Evolutionary conservation across 192 early-diverging fungal species (phyloP).

Genomic region (Coemansia sp.): DNA sequence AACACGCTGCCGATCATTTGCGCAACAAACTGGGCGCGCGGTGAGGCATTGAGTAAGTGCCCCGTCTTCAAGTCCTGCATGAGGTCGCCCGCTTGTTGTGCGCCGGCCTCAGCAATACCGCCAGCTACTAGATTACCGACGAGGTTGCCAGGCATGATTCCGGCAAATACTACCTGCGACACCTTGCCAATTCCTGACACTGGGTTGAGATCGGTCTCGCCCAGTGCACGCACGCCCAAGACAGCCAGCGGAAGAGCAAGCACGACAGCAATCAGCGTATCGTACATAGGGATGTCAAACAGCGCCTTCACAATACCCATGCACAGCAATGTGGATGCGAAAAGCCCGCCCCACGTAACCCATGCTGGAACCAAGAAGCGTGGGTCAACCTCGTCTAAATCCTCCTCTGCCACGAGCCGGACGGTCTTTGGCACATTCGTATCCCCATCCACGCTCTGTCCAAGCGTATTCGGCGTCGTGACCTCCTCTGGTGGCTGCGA

Average conservation of each 20-base stretch:
- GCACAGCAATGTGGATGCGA: slow-evolving; percentile 63
- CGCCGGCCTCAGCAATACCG: slow-evolving; percentile 75
- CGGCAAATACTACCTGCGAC: slow-evolving; percentile 83
- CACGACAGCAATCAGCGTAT: slow-evolving; percentile 69
- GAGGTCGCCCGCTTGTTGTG: slow-evolving; percentile 73
- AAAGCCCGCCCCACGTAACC: slow-evolving; percentile 68
- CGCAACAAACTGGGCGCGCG: slow-evolving; percentile 82
- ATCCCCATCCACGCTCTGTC: not conserved
- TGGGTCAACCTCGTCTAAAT: slow-evolving; percentile 35
- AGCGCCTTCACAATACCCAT: slow-evolving; percentile 64
- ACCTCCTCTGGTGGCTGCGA: not conserved
- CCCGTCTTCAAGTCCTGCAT: slow-evolving; percentile 89
- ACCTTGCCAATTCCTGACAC: slow-evolving; percentile 84
- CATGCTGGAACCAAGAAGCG: slow-evolving; percentile 62
- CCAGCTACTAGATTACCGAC: slow-evolving; percentile 79
- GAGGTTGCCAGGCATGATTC: slow-evolving; percentile 69
- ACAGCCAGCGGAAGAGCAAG: slow-evolving; percentile 76
- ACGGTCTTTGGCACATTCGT: not conserved
- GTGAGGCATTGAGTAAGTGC: slow-evolving; percentile 79
- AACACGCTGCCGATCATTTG: slow-evolving; percentile 81
- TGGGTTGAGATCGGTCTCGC: slow-evolving; percentile 84
- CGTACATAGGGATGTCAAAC: slow-evolving; percentile 71
- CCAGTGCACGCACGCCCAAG: slow-evolving; percentile 79
- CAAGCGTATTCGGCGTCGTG: not conserved
- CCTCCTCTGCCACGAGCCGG: not conserved